Conservation (phyloP, 2,329 filamentous ascomycete species). For the Plenodomus biglobosus region DNA sequence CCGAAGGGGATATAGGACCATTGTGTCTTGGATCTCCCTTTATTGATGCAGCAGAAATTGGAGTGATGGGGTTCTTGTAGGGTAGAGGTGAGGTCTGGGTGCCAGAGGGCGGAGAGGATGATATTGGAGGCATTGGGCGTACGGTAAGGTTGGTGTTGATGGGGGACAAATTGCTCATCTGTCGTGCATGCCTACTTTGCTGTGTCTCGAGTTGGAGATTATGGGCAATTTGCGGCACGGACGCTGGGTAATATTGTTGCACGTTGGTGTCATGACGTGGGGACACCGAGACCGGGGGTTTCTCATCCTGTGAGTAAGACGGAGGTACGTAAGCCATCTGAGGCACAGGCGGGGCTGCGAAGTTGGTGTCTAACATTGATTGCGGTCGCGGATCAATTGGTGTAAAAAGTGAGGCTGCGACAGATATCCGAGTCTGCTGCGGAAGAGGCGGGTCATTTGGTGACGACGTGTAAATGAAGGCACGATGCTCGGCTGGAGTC, state of each 20-base stretch:
- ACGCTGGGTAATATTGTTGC: not conserved
- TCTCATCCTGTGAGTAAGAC: conserved; percentile 29
- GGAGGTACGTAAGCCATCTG: conserved; percentile 20
- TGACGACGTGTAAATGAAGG: conserved; percentile 28
- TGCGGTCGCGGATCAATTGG: conserved; percentile 32
- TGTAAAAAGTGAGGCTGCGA: conserved; percentile 29
- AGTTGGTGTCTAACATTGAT: conserved; percentile 27
- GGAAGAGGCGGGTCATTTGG: conserved; percentile 30
- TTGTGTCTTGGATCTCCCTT: conserved; percentile 10
- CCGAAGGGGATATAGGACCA: conserved; percentile 5
- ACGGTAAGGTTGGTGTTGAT: conserved; percentile 33
- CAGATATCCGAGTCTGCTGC: conserved; percentile 18
- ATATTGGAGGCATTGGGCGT: conserved; percentile 29
- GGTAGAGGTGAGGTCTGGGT: conserved; percentile 26
- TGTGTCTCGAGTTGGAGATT: conserved; percentile 10
- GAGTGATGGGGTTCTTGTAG: conserved; percentile 33
- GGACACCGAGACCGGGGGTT: conserved; percentile 26
- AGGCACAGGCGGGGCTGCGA: conserved; percentile 26
- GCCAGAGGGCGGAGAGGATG: conserved; percentile 29
- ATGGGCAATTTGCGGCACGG: not conserved
- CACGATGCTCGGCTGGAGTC: conserved; percentile 40
- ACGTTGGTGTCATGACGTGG: not conserved
- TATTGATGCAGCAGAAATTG: conserved; percentile 22
- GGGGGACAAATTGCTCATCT: conserved; percentile 37
- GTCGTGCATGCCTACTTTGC: conserved; percentile 31